phyloP scores from a whole-genome alignment of 1,284 basidiomycete species.

The Rhodotorula sp. region DNA sequence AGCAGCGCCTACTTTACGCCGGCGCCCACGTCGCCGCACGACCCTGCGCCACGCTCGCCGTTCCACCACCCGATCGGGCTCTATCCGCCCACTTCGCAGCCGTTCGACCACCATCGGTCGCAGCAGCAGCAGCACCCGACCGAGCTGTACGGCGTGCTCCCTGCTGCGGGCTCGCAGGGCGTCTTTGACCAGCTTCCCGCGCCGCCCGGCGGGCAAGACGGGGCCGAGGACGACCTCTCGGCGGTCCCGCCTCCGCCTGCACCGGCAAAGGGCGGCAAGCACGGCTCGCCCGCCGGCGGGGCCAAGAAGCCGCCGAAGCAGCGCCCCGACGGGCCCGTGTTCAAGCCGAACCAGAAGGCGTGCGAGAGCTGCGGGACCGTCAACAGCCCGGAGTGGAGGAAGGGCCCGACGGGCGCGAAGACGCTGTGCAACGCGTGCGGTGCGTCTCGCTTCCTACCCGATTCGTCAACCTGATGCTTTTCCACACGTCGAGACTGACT shows the following conservation, averaged over 20 bases:
- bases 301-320: conserved; percentile 55
- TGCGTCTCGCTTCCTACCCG: conserved; percentile 56
- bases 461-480: conserved; percentile 8
- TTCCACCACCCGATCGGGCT: background rate
- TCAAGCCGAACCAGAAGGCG: conserved; percentile 63
- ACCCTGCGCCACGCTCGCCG: background rate
- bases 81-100: background rate
- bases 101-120: background rate
- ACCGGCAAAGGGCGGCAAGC: conserved; percentile 8
- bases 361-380: conserved; percentile 82
- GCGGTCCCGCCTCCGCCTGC: conserved; percentile 18
- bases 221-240: background rate
- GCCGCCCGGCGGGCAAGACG: too few species aligned
- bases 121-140: background rate
- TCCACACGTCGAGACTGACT: background rate
- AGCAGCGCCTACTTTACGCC: background rate
- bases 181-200: too few species aligned
- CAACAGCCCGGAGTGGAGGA: conserved; percentile 90
- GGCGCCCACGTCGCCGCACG: conserved; percentile 1
- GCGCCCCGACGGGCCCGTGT: conserved; percentile 29
- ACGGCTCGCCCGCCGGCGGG: too few species aligned
- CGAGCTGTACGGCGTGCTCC: background rate
- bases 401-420: conserved; percentile 78
- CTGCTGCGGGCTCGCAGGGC: too few species aligned
- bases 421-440: conserved; percentile 81